A percentile compares a stretch with the other conserved stretches of the same genome.
Conservation (phyloP, 2,329 filamentous ascomycete genomes). For the Aspergillus neoniger region DNA sequence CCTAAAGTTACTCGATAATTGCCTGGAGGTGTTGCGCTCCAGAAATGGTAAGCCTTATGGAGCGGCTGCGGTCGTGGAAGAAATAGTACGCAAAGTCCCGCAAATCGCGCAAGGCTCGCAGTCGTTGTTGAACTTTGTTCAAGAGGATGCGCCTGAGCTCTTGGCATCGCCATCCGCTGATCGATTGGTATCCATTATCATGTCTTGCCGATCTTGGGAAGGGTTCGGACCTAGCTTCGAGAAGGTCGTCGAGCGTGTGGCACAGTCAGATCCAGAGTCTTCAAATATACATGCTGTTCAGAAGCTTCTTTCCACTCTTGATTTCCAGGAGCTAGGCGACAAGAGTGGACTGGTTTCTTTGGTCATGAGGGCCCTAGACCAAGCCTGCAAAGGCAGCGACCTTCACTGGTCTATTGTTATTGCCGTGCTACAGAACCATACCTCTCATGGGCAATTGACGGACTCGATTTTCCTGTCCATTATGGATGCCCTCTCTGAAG, state of each 20-base stretch:
- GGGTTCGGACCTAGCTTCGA: slow-evolving; percentile 44
- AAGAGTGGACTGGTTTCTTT: slow-evolving; percentile 38
- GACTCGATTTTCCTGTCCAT: slow-evolving; percentile 41
- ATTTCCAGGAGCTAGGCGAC: slow-evolving; percentile 39
- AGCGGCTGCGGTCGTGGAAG: slow-evolving; percentile 61
- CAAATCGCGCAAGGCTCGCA: slow-evolving; percentile 43
- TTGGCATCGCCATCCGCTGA: slow-evolving; percentile 68
- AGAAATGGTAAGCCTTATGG: slow-evolving; percentile 68
- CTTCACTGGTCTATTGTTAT: slow-evolving; percentile 43
- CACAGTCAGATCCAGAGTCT: slow-evolving; percentile 33
- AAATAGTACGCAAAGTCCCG: slow-evolving; percentile 50
- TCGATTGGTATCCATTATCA: slow-evolving; percentile 67
- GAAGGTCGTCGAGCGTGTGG: slow-evolving; percentile 38
- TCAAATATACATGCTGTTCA: slow-evolving; percentile 40
- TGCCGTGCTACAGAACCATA: slow-evolving; percentile 41
- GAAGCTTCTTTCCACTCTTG: slow-evolving; percentile 40
- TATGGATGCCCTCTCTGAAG: slow-evolving; percentile 45
- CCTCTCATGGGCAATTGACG: slow-evolving; percentile 34
- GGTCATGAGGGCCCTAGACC: slow-evolving; percentile 37
- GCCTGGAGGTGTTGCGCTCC: slow-evolving; percentile 52
- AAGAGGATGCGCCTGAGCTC: slow-evolving; percentile 59
- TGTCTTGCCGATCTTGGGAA: slow-evolving; percentile 53
- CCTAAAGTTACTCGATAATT: slow-evolving; percentile 47
- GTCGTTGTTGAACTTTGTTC: slow-evolving; percentile 55
- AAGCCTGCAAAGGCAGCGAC: slow-evolving; percentile 39